Conservation (phyloP, 306 rosid genomes). For the Calophaca sinica region DNA sequence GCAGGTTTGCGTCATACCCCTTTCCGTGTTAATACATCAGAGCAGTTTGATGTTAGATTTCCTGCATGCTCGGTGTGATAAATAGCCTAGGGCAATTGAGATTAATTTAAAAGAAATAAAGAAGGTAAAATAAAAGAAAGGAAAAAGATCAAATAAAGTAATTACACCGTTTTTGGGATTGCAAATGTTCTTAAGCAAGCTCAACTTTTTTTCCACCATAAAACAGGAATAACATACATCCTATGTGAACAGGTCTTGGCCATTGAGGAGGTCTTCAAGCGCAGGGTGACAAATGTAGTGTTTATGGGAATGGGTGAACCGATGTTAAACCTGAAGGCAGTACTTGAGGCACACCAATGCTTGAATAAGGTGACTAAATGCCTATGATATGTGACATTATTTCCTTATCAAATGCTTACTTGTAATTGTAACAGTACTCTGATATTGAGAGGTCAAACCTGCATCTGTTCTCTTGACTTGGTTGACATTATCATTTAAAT, state of each 20-base stretch:
- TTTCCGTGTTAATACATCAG: slow-evolving; percentile 19
- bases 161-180: slow-evolving; percentile 15
- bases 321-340: slow-evolving; percentile 88
- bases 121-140: background rate
- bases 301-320: slow-evolving; percentile 99
- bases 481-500: slow-evolving; percentile 2
- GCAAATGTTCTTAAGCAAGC: slow-evolving; percentile 28
- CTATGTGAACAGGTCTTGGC: slow-evolving; percentile 80
- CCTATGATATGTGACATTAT: slow-evolving; percentile 20
- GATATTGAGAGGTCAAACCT: slow-evolving; percentile 35
- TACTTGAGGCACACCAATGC: slow-evolving; percentile 90
- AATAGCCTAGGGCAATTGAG: slow-evolving; percentile 1
- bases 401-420: slow-evolving; percentile 26
- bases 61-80: slow-evolving; percentile 21
- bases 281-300: slow-evolving; percentile 91
- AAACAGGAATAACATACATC: slow-evolving; percentile 17
- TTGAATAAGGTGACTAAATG: slow-evolving; percentile 76
- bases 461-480: slow-evolving; percentile 13
- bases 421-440: slow-evolving; percentile 17
- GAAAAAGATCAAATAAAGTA: background rate
- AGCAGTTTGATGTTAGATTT: slow-evolving; percentile 37
- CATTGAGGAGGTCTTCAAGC: slow-evolving; percentile 86
- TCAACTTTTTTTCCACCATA: slow-evolving; percentile 32
- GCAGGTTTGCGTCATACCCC: slow-evolving; percentile 65
- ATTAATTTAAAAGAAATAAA: slow-evolving; percentile 26